Base-by-base conservation (phyloP, 257 asterid species). In the Ophiorrhiza pumila region DNA sequence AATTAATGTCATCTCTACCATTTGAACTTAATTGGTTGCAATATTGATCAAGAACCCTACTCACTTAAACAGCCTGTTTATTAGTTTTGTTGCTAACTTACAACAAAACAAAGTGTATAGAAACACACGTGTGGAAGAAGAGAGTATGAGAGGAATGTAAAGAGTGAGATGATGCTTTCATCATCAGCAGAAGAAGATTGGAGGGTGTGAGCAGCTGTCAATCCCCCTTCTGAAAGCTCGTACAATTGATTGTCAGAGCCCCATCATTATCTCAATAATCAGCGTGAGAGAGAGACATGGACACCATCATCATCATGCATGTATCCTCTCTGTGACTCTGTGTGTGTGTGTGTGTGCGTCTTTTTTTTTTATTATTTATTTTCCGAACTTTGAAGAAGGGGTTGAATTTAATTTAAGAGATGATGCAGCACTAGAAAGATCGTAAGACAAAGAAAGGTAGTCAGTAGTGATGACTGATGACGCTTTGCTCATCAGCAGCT, bases 211-310 rank as follows among this genome's bases (percentile, higher is more conserved):
- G 82, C 77, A 72, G 78, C 65, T 53, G 84, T 72, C 66, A 71
- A 63, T 31, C 75, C 53, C 79, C 29, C n/a, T 62, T 78, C 78
- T 71, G 68, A 58, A 31, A 34, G 42, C 57, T 55, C 56, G 82
- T 79, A 76, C 82, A 60, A 74, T 64, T 27, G 13, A 22, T 11
- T 77, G 89, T 80, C 87, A 89, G 91, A 83, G 90, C 71, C 77
- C 81, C 83, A 84, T 89, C 91, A 87, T 80, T 84, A 87, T 87
- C 87, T 83, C 90, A 83, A 87, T 85, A 80, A 87, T 89, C 88
- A 85, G 86, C 85, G 77, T 78, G 82, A 76, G 29, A 22, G 55
- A 70, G 80, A 72, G 60, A 45, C 71, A 68, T 47, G 45, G n/a
- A n/a, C n/a, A n/a, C n/a, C n/a, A n/a, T n/a, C n/a, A n/a, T n/a